phyloP scores from a whole-genome alignment of 805 yeast species.

The Metschnikowia cubensis region DNA sequence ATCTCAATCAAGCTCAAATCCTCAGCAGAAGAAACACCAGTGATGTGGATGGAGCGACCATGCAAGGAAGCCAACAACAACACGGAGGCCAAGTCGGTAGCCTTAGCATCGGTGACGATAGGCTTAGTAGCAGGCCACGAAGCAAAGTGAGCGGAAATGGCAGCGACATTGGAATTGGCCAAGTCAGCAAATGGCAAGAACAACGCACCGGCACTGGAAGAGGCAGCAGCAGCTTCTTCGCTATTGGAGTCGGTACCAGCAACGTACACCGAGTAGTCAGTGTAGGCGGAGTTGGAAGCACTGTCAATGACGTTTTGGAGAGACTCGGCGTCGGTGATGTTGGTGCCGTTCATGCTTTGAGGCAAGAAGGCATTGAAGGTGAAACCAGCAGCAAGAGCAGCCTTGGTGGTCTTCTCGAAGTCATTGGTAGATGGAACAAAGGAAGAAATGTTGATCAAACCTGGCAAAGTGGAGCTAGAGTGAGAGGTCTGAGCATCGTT shows the following conservation, averaged over 20 bases:
- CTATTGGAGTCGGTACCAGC: slow-evolving; percentile 77
- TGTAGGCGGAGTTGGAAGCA: slow-evolving; percentile 58
- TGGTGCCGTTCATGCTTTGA: slow-evolving; percentile 56
- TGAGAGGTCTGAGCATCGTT: slow-evolving; percentile 91
- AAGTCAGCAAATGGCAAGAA: slow-evolving; percentile 77
- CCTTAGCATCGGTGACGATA: slow-evolving; percentile 86
- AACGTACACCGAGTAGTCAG: slow-evolving; percentile 78
- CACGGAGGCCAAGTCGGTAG: slow-evolving; percentile 90
- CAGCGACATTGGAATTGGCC: slow-evolving; percentile 64
- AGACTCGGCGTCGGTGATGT: slow-evolving; percentile 61
- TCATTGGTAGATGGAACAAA: slow-evolving; percentile 71
- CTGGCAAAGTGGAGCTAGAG: slow-evolving; percentile 77
- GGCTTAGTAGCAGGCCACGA: slow-evolving; percentile 84
- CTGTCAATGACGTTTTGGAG: slow-evolving; percentile 59
- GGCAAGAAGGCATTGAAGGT: slow-evolving; percentile 82
- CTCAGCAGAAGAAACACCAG: slow-evolving; percentile 75
- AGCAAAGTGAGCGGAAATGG: slow-evolving; percentile 73
- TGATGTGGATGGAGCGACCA: slow-evolving; percentile 79
- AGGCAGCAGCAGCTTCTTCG: slow-evolving; percentile 54
- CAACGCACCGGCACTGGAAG: slow-evolving; percentile 69
- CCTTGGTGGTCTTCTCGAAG: slow-evolving; percentile 63
- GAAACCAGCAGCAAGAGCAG: slow-evolving; percentile 81
- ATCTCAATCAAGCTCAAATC: slow-evolving; percentile 80
- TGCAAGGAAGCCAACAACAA: slow-evolving; percentile 85
- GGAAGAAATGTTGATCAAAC: slow-evolving; percentile 77